Evolutionary conservation across 129 eudicot genomes (phyloP).

Genomic region (Lonicera japonica): DNA sequence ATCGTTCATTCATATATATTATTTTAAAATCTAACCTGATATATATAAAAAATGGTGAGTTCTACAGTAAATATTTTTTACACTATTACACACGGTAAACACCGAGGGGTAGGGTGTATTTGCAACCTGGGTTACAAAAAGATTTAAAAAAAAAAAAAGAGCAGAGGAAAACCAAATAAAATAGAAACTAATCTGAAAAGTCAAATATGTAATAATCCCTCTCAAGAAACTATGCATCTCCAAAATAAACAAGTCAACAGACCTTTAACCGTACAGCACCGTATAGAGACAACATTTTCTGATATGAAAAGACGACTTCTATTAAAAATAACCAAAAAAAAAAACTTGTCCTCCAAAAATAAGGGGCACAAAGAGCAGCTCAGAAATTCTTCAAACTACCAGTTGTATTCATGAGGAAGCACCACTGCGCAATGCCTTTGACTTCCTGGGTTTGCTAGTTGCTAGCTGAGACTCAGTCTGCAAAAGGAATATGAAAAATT

Average conservation of each 20-base stretch:
- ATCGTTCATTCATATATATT: no score
- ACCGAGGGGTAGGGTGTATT: no score
- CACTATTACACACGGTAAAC: no score
- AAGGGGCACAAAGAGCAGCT: background rate
- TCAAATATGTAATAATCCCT: no score
- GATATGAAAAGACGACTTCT: background rate
- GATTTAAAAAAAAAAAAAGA: no score
- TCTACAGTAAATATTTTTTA: no score
- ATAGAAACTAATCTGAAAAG: no score
- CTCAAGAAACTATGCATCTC: no score
- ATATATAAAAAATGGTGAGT: no score
- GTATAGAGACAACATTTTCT: background rate
- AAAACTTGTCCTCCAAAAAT: background rate
- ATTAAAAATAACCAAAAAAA: background rate
- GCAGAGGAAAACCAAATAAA: no score
- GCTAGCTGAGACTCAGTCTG: conserved; percentile 58
- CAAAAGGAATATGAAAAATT: background rate
- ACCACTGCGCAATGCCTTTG: conserved; percentile 24
- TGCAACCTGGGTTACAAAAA: no score
- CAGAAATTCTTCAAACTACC: background rate
- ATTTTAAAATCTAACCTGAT: no score
- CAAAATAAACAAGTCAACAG: background rate
- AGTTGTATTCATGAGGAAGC: conserved; percentile 12
- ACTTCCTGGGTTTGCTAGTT: conserved; percentile 45
- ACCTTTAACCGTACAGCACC: background rate